Evolutionary conservation across 2,329 filamentous ascomycete species (phyloP), one percentile per base, ranked within the genome.

Genomic region (Trichoderma arundinaceum): DNA sequence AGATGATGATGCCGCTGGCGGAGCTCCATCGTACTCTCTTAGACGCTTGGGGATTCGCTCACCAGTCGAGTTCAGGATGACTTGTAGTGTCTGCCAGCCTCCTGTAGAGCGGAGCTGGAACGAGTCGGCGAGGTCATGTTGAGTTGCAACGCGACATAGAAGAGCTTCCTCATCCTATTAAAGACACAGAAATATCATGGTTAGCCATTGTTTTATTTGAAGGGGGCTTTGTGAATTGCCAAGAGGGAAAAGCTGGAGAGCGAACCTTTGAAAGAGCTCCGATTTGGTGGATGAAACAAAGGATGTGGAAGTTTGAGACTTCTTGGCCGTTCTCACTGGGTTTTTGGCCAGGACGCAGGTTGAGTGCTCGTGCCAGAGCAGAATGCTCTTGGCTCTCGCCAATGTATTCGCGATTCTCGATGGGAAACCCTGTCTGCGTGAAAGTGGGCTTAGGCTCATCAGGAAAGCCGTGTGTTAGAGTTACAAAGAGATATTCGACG

Each of bases 21-120:
- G 68, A 71, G 70, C 71, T 70, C 70, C 78, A 75, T 76, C 76
- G 73, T 75, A 73, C 71, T 78, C 76, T 74, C 80, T 81, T 75
- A 76, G 79, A 76, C 87, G 91, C 85, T 95, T 96, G 79, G 89
- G 89, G 87, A 90, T 88, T 88, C 90, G 90, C 91, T 97, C 94
- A 96, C 94, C 92, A 86, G 92, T 93, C 88, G 93, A 91, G 88
- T 95, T 88, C 81, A 98, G 87, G 77, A 99, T 96, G 78, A 91
- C 90, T 80, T 94, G 86, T 75, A 99, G 85, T 67, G 92, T 98
- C 78, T 94, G 91, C 95, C 95, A 99, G 74, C 95, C 95, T 75
- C 90, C 86, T 72, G 91, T 94, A 72, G 92, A 90, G 79, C 93
- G 88, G 72, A 99, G 86, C 76, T 95, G 90, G 75, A 92, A 89